phyloP scores from a whole-genome alignment of 768 basidiomycete species.

The Cyclocybe cylindracea region DNA sequence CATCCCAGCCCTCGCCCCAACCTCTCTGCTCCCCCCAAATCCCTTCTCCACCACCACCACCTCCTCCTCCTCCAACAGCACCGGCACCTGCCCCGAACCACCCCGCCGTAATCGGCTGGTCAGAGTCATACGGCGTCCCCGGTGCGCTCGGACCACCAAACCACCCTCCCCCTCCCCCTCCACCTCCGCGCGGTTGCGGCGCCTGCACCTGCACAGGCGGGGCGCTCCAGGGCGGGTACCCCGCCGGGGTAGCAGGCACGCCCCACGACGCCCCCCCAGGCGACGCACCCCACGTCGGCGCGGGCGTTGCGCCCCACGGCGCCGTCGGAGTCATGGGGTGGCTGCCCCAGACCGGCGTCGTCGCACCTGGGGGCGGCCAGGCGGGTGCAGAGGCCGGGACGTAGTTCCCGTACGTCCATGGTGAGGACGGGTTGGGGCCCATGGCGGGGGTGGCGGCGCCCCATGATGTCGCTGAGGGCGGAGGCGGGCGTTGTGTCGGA shows the following conservation, averaged over 20 bases:
- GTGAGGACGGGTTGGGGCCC: too few species aligned
- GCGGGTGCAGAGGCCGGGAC: constrained; percentile 10
- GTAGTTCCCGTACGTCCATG: not conserved
- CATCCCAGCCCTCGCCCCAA: constrained; percentile 5
- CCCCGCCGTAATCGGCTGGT: constrained; percentile 24
- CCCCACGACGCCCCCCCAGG: not conserved
- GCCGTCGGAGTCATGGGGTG: not conserved
- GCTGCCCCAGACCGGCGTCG: constrained; percentile 1
- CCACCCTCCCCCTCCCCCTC: constrained; percentile 17
- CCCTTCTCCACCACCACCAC: constrained; percentile 4
- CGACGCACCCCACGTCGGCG: constrained; percentile 5
- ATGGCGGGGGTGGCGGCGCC: too few species aligned
- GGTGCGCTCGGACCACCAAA: constrained; percentile 16
- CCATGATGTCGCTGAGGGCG: too few species aligned
- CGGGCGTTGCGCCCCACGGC: constrained; percentile 4
- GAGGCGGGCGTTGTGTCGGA: too few species aligned
- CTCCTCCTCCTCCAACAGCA: constrained; percentile 1
- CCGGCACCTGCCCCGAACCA: constrained; percentile 14
- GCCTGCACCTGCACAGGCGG: not conserved
- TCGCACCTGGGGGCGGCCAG: constrained; percentile 11
- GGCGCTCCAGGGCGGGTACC: constrained; percentile 18
- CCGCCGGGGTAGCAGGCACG: constrained; percentile 2
- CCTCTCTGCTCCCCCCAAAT: not conserved
- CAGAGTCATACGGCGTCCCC: constrained; percentile 18
- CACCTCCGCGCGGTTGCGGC: constrained; percentile 7